Base-by-base conservation (phyloP, 805 yeast genomes). In the Yarrowia sp. region DNA sequence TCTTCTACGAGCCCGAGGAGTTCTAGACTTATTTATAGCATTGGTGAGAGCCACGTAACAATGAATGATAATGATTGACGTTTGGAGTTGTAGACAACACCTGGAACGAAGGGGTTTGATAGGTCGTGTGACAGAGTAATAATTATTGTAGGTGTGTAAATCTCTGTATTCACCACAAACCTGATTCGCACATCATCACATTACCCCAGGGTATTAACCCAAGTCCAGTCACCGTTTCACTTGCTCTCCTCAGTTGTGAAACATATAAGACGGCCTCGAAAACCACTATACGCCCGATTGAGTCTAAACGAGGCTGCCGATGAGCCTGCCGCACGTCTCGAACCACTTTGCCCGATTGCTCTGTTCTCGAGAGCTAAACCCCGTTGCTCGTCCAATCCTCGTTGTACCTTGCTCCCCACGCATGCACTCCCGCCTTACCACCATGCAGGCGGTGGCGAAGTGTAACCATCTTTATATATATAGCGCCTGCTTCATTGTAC, bases 1-100 rank as follows among this genome's bases (percentile, higher is more conserved):
- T 88, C 69, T 93, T 93, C 78, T 84, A 83, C 63, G 82, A 82
- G 24, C 66, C 74, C 29, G 81, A 78, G 31, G 80, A 78, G 63
- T 76, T 73, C 63, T 77, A 51, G 58, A 39, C 36, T 32, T 51
- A 51, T 51, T 51, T 51, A 51, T 51, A 51, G 58, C 58, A 51
- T 33, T n/a, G 36, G 36, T 24, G 47, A 25, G 47, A 42, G 21
- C 47, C 47, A 42, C 47, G 12, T 25, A 18, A 44, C 51, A 46
- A 31, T 46, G 53, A 29, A 31, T 31, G 35, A 44, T 9, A 2
- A 44, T 27, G 22, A 29, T 24, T 8, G 12, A 27, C 6, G 29
- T n/a, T n/a, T 9, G 29, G 9, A 27, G 1, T 25, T 27, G 29
- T 27, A 27, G 29, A 7, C 29, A 12, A 27, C 10, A 8, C 5